These are phyloP conservation scores for Gossypium rotundifolium DNA, from an alignment of 345 rosid genomes.

Conservation along the genomic window DNA sequence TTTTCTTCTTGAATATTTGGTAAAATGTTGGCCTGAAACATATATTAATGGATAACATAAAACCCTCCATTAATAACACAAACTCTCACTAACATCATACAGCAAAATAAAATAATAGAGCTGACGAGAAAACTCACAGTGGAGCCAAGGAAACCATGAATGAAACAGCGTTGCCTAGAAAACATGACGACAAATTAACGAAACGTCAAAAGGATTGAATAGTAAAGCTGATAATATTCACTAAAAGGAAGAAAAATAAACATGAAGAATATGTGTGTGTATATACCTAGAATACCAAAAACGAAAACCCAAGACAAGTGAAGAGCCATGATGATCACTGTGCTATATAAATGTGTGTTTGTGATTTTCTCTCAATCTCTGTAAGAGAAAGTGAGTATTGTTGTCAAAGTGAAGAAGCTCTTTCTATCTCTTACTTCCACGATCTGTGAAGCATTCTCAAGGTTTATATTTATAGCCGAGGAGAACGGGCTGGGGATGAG, in stretches of 20 bases:
- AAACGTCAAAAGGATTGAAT: no score
- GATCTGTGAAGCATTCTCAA: not conserved
- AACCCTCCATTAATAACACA: not conserved
- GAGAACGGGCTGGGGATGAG: not conserved
- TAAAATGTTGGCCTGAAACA: slow-evolving; percentile 15
- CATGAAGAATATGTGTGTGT: not conserved
- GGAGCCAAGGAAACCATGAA: slow-evolving; percentile 66
- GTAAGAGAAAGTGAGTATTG: not conserved
- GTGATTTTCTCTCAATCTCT: not conserved
- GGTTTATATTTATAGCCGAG: not conserved
- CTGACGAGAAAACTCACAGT: not conserved
- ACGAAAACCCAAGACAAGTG: slow-evolving; percentile 6
- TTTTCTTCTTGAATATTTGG: slow-evolving; percentile 54
- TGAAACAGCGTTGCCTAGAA: slow-evolving; percentile 59
- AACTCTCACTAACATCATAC: not conserved
- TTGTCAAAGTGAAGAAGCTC: not conserved
- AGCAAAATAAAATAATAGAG: not conserved
- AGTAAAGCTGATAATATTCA: no score
- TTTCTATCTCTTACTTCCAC: not conserved
- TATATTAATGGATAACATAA: not conserved
- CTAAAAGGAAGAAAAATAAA: not conserved
- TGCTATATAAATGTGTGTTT: not conserved
- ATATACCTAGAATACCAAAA: slow-evolving; percentile 38
- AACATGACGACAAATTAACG: not conserved
- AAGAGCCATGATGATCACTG: not conserved